phyloP scores from a whole-genome alignment of 139 green algal genomes.

The Coelastrella sp. region DNA sequence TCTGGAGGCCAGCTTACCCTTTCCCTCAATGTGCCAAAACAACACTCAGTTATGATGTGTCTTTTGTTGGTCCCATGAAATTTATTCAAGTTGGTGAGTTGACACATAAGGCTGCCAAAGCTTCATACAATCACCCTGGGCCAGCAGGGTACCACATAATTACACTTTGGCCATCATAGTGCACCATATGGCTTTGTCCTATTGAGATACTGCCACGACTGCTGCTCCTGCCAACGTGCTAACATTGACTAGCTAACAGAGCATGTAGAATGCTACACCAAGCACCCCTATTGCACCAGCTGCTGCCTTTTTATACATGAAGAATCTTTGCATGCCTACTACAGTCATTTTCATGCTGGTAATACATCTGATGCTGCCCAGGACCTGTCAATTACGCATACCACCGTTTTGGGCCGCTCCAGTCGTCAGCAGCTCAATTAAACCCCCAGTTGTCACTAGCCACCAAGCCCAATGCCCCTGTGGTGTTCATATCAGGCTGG shows the following conservation, averaged over 20 bases:
- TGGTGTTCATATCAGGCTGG: constrained; percentile 37
- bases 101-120: neutral
- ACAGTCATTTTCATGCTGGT: too few species aligned
- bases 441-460: neutral
- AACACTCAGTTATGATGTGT: constrained; percentile 32
- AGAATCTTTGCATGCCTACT: too few species aligned
- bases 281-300: too few species aligned
- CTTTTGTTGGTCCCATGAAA: constrained; percentile 1
- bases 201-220: too few species aligned
- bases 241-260: too few species aligned
- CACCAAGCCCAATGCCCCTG: neutral
- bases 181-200: too few species aligned
- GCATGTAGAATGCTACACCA: too few species aligned
- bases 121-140: neutral
- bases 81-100: constrained; percentile 33
- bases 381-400: constrained; percentile 16
- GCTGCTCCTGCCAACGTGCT: too few species aligned
- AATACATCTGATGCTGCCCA: neutral
- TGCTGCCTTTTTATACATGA: too few species aligned
- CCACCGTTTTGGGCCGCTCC: constrained; percentile 30
- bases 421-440: neutral
- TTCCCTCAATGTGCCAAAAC: constrained; percentile 29
- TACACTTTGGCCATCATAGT: too few species aligned
- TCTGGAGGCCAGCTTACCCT: neutral
- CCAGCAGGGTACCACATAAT: too few species aligned